phyloP scores from a whole-genome alignment of 2,329 filamentous ascomycete species.

The Alternaria atra region DNA sequence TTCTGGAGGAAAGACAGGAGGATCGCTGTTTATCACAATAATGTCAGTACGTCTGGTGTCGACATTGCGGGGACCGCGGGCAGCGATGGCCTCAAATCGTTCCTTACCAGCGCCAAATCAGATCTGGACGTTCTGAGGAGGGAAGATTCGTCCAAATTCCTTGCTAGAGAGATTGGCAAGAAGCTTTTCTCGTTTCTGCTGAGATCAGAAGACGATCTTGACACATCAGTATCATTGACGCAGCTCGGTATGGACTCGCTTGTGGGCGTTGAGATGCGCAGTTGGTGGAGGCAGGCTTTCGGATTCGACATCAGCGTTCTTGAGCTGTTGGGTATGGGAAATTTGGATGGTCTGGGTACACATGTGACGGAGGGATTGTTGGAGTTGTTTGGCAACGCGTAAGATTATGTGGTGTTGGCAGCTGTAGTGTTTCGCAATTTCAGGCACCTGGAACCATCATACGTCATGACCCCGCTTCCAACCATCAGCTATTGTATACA shows the following conservation, averaged over 20 bases:
- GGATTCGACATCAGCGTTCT: conserved; percentile 36
- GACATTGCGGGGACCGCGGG: not conserved
- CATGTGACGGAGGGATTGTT: not conserved
- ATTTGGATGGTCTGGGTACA: conserved; percentile 22
- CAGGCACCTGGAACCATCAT: not conserved
- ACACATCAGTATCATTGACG: conserved; percentile 19
- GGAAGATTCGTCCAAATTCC: conserved; percentile 6
- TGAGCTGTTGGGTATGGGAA: conserved; percentile 32
- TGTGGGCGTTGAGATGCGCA: conserved; percentile 51
- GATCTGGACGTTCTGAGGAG: conserved; percentile 22
- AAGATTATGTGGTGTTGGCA: too few species aligned
- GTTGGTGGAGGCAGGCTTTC: conserved; percentile 51
- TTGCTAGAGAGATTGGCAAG: conserved; percentile 34
- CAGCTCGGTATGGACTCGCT: conserved; percentile 47
- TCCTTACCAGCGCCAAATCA: conserved; percentile 15
- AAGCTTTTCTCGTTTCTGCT: conserved; percentile 30
- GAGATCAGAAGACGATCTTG: conserved; percentile 26
- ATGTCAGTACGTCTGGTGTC: not conserved
- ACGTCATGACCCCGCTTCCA: conserved; percentile 2
- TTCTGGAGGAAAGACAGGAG: conserved; percentile 31
- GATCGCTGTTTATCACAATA: conserved; percentile 37
- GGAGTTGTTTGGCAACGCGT: too few species aligned
- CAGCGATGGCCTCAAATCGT: conserved; percentile 17
- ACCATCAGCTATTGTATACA: not conserved
- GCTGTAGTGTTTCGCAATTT: not conserved